These are phyloP conservation scores for Solanum appendiculatum DNA, from an alignment of 257 asterid species.

Conservation along the genomic window DNA sequence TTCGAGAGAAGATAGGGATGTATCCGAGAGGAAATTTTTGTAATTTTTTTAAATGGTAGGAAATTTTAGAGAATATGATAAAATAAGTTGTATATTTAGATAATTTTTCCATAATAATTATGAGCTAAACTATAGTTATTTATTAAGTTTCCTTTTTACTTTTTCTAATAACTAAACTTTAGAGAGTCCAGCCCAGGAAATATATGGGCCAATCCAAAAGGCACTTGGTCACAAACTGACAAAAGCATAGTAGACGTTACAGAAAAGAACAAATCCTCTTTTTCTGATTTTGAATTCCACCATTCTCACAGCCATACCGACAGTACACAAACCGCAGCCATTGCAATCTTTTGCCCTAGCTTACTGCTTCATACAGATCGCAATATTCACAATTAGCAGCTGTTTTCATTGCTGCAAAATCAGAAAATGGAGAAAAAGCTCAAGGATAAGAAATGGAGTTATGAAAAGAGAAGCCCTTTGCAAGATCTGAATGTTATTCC, in stretches of 20 bases:
- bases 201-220: neutral
- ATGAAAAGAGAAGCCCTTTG: slow-evolving; percentile 24
- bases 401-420: neutral
- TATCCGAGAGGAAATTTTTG: too few species aligned
- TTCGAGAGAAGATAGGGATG: too few species aligned
- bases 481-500: slow-evolving; percentile 29
- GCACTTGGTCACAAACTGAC: neutral
- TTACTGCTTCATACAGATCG: neutral
- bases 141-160: too few species aligned
- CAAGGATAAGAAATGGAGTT: neutral
- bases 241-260: neutral
- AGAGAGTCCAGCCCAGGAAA: neutral
- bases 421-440: neutral
- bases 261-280: neutral
- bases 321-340: neutral
- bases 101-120: too few species aligned
- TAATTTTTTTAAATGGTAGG: too few species aligned
- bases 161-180: neutral
- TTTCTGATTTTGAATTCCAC: neutral
- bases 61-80: too few species aligned
- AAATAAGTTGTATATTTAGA: too few species aligned
- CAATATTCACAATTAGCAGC: neutral
- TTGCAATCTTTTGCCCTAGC: neutral
- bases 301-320: neutral
- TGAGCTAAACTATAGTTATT: too few species aligned